These are phyloP conservation scores for Penstemon barbatus DNA, from an alignment of 257 asterid species.

Conservation along the genomic window DNA sequence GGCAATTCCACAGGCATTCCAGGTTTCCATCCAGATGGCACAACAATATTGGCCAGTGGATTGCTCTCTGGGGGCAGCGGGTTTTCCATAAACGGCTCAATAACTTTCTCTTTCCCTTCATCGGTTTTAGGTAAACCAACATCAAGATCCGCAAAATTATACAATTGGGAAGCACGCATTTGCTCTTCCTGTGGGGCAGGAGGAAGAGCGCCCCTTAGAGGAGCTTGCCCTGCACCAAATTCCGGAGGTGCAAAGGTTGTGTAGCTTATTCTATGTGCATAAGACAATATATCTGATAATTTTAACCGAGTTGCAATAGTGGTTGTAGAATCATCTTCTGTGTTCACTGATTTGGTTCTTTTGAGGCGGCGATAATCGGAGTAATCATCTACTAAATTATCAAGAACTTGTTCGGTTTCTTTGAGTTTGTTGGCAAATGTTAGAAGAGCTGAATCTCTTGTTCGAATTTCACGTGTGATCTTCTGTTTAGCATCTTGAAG, in stretches of 20 bases:
- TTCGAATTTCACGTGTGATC: slow-evolving; percentile 53
- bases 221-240: slow-evolving; percentile 79
- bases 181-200: slow-evolving; percentile 99
- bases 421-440: slow-evolving; percentile 72
- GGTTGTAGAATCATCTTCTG: slow-evolving; percentile 54
- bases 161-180: slow-evolving; percentile 86
- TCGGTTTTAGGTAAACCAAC: slow-evolving; percentile 75
- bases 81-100: slow-evolving; percentile 63
- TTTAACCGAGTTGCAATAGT: slow-evolving; percentile 72
- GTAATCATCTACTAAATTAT: slow-evolving; percentile 82
- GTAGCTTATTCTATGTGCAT: slow-evolving; percentile 86
- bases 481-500: slow-evolving; percentile 87
- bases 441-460: slow-evolving; percentile 69
- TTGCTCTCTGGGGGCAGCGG: slow-evolving; percentile 37
- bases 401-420: slow-evolving; percentile 74
- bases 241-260: slow-evolving; percentile 97
- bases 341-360: slow-evolving; percentile 47
- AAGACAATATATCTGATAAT: slow-evolving; percentile 67
- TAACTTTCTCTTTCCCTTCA: slow-evolving; percentile 52
- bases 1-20: slow-evolving; percentile 96
- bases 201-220: slow-evolving; percentile 88
- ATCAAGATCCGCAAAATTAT: slow-evolving; percentile 65
- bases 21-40: slow-evolving; percentile 90
- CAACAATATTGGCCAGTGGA: slow-evolving; percentile 56
- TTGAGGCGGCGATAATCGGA: slow-evolving; percentile 70